These are phyloP conservation scores for Metarhizium rileyi DNA, from an alignment of 2,329 filamentous ascomycete species.

Conservation along the genomic window DNA sequence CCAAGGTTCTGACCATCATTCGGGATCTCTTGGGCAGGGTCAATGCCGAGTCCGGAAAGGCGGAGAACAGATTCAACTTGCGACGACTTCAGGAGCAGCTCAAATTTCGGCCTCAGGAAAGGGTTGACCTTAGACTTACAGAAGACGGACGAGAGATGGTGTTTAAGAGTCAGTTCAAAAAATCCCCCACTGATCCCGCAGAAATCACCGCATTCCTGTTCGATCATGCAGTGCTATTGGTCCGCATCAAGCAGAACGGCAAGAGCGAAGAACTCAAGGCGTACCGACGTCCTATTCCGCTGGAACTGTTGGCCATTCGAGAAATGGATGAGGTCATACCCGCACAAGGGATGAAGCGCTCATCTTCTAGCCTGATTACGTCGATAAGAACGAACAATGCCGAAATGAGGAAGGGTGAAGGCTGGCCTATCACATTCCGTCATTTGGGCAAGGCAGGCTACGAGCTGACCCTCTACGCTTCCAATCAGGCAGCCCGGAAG, in stretches of 20 bases:
- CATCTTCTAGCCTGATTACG: constrained; percentile 74
- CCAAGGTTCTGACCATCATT: constrained; percentile 78
- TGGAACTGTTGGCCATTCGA: constrained; percentile 85
- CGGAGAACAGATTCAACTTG: constrained; percentile 94
- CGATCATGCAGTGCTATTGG: constrained; percentile 87
- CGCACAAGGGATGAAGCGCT: constrained; percentile 69
- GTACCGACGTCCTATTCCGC: constrained; percentile 84
- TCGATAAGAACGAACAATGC: constrained; percentile 36
- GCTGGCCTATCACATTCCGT: constrained; percentile 91
- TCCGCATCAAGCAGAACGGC: constrained; percentile 82
- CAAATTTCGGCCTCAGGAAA: constrained; percentile 81
- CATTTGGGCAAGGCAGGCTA: constrained; percentile 95
- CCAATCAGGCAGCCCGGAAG: constrained; percentile 74
- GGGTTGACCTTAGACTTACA: constrained; percentile 86
- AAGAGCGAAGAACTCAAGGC: constrained; percentile 93
- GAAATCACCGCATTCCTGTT: constrained; percentile 95
- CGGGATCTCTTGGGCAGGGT: constrained; percentile 79
- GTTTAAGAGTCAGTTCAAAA: constrained; percentile 91
- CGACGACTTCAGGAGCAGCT: constrained; percentile 85
- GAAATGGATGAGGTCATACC: constrained; percentile 97
- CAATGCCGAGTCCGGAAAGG: constrained; percentile 91
- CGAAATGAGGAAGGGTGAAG: constrained; percentile 57
- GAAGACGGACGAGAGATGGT: constrained; percentile 89
- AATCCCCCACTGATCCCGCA: constrained; percentile 74
- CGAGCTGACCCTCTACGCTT: constrained; percentile 80